Base-by-base conservation (phyloP, 768 basidiomycete genomes). In the Tricholoma terreum region DNA sequence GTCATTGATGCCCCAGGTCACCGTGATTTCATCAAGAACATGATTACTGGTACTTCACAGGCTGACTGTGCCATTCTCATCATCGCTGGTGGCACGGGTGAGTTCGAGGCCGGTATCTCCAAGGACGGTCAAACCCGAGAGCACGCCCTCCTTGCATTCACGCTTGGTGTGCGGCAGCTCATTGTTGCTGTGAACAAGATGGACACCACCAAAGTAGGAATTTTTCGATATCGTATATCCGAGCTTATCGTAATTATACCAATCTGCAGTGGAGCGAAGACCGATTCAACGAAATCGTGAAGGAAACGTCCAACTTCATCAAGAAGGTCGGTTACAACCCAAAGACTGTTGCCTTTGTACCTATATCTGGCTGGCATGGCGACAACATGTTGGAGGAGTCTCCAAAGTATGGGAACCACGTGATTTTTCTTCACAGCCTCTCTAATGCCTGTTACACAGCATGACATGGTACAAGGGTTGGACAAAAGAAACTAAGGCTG, bases 371-470 rank as follows among this genome's bases (percentile, higher is more conserved):
- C 68, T 99, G 97, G 97, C 95, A 98, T 84, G 97, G 97, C 72
- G 97, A 99, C 87, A 99, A 99, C 90, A 99, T 99, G 96, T 83
- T 99, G 82, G 96, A 98, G 85, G 93, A 95, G 79, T 97, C 97
- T 65, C 1, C 73, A 79, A 99, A 98, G 92, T 93, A 73, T 50
- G 88, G 73, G 36, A 57, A 35, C 21, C 45, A 54, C 27, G 14
- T 50, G 33, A 21, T 52, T 35, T 14, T 11, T 3, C 5, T 22
- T 46, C 46, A 27, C 46, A 30, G 38, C 17, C 34, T n/a, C 27
- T 33, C 46, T 63, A 56, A 60, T 69, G 14, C 73, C 31, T 30
- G 27, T 46, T 42, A 58, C 60, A 60, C 65, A 94, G 92, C 85
- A 98, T 99, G 95, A 72, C 91, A 53, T 99, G 97, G 97, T 98